Percentiles rank a stretch among this genome's conserved stretches.
Evolutionary conservation across 306 rosid genomes (phyloP).

Genomic region (Trifolium repens): DNA sequence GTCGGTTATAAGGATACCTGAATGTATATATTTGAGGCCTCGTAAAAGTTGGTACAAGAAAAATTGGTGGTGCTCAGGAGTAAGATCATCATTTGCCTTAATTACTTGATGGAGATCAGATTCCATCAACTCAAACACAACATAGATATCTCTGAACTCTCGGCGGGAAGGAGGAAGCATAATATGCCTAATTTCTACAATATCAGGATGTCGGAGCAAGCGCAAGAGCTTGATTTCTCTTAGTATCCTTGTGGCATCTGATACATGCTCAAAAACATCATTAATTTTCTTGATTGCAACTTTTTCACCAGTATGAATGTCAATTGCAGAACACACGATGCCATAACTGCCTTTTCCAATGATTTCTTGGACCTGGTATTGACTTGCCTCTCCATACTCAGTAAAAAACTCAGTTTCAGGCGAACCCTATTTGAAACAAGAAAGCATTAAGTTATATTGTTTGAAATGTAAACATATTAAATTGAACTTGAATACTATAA

Average conservation of each 20-base stretch:
- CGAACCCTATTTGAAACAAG: conserved; percentile 56
- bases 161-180: conserved; percentile 58
- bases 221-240: conserved; percentile 55
- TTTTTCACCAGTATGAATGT: conserved; percentile 41
- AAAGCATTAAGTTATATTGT: not conserved
- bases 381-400: conserved; percentile 81
- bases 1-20: conserved; percentile 57
- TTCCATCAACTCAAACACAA: conserved; percentile 62
- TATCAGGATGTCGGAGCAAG: conserved; percentile 54
- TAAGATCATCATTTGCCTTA: conserved; percentile 54
- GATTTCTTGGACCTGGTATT: conserved; percentile 48
- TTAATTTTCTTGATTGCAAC: conserved; percentile 58
- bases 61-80: conserved; percentile 58
- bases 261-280: conserved; percentile 59
- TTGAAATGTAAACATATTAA: not conserved
- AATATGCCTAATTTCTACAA: conserved; percentile 55
- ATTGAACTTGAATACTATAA: not conserved
- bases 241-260: conserved; percentile 53
- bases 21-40: conserved; percentile 83
- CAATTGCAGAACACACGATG: conserved; percentile 50
- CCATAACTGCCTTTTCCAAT: conserved; percentile 63
- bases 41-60: conserved; percentile 98
- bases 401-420: conserved; percentile 89
- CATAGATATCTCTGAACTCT: conserved; percentile 56
- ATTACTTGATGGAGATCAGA: conserved; percentile 63